phyloP scores from a whole-genome alignment of 192 early-diverging fungal genomes.

The Lobosporangium transversale region DNA sequence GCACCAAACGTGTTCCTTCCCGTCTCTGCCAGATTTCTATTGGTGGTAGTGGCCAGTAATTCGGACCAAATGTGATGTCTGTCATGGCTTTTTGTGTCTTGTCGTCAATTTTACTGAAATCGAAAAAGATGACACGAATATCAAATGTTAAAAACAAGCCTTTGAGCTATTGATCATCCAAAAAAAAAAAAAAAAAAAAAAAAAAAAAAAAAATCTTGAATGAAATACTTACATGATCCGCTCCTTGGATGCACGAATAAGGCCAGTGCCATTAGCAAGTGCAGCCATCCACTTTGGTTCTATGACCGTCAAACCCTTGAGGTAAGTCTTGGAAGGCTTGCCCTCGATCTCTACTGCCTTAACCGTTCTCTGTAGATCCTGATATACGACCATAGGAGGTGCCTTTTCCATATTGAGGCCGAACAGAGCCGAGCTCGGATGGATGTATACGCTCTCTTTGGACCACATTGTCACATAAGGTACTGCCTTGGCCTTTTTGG shows the following conservation, averaged over 20 bases:
- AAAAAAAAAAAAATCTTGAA: neutral
- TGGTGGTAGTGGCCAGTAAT: slow-evolving; percentile 74
- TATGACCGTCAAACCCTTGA: slow-evolving; percentile 74
- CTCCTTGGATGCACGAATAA: slow-evolving; percentile 50
- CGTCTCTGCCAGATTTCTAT: slow-evolving; percentile 71
- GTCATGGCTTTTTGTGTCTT: slow-evolving; percentile 56
- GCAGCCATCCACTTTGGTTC: slow-evolving; percentile 85
- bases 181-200: neutral
- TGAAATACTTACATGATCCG: slow-evolving; percentile 45
- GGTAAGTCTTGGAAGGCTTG: slow-evolving; percentile 46
- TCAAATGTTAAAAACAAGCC: too few relatives aligned
- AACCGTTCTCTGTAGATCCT: slow-evolving; percentile 72
- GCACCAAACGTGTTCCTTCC: slow-evolving; percentile 70
- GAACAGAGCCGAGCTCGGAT: slow-evolving; percentile 74
- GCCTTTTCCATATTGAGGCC: slow-evolving; percentile 60
- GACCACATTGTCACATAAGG: slow-evolving; percentile 79
- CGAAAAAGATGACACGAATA: neutral
- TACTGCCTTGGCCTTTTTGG: slow-evolving; percentile 56
- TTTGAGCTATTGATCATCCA: neutral
- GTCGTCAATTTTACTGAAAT: slow-evolving; percentile 58
- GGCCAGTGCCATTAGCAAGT: slow-evolving; percentile 67
- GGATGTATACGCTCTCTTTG: slow-evolving; percentile 78
- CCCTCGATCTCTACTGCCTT: slow-evolving; percentile 52
- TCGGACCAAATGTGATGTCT: slow-evolving; percentile 73
- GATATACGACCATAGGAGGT: slow-evolving; percentile 77